Base-by-base conservation (phyloP, 768 basidiomycete genomes). In the Rhizopogon roseolus region DNA sequence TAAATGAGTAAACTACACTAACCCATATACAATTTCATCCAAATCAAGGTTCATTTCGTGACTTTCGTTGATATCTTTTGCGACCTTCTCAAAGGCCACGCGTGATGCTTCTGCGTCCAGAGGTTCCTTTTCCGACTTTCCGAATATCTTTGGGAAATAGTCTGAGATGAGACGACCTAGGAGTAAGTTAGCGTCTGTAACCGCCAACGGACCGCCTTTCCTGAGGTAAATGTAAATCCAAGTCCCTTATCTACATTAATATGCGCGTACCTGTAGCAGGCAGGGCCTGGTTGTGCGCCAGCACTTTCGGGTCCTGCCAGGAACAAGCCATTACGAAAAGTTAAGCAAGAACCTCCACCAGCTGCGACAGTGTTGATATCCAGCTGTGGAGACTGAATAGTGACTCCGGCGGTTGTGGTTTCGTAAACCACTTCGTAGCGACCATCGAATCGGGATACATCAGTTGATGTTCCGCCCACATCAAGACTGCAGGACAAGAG, bases 281-380 rank as follows among this genome's bases (percentile, higher is more conserved):
- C 87, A 2, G 96, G 96, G 1, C 96, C 95, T 4, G 96, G 96
- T 58, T 97, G 83, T 1, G 94, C 93, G 17, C 92, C 93, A 4
- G 95, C 94, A 53, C 91, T 94, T 62, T 95, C 87, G 0, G 96
- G 96, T 0, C 96, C 96, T 16, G 91, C 88, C 16, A 84, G 74
- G 74, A 97, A 97, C 19, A 98, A 77, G 1, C 94, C 94, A 60
- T 96, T 95, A 25, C 85, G 79, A 77, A 90, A 98, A 3, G 83
- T 86, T 45, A 98, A 73, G 60, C 94, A 88, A 1, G 90, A 92
- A 0, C 95, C 96, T 41, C 95, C 95, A 3, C 96, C 95, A 0
- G 96, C 95, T 6, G 95, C 95, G 45, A 97, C 93, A 5, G 92
- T 93, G 66, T 96, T 96, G 69, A 98, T 95, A 62, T 97, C 94